Conservation (phyloP, 2,329 filamentous ascomycete species). For the Lachnellula willkommii region DNA sequence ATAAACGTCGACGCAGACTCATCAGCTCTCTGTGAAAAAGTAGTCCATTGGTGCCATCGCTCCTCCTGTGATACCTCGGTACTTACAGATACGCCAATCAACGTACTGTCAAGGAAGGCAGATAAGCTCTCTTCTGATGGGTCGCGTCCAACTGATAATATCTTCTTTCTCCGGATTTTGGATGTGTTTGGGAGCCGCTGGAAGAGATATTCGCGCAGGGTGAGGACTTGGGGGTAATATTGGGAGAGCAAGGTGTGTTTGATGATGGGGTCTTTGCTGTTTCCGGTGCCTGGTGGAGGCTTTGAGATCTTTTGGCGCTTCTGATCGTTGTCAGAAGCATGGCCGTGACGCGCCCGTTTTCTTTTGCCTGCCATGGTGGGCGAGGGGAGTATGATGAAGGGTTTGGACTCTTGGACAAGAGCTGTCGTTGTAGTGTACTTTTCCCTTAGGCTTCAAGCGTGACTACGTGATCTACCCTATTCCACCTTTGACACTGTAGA, state of each 20-base stretch:
- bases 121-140: conserved; percentile 12
- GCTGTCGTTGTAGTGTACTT: too few species aligned
- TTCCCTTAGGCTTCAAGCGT: too few species aligned
- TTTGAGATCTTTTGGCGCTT: conserved; percentile 25
- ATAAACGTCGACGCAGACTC: conserved; percentile 50
- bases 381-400: not conserved
- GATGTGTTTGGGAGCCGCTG: conserved; percentile 61
- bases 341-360: conserved; percentile 32
- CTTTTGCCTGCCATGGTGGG: conserved; percentile 38
- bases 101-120: conserved; percentile 28
- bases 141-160: conserved; percentile 37
- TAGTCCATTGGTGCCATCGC: conserved; percentile 51
- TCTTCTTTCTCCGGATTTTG: conserved; percentile 54
- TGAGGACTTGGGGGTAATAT: conserved; percentile 62
- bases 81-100: conserved; percentile 25
- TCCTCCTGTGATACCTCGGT: conserved; percentile 27
- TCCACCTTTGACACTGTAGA: too few species aligned
- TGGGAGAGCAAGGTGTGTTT: conserved; percentile 61
- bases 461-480: too few species aligned
- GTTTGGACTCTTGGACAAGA: not conserved
- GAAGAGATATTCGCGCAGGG: conserved; percentile 67
- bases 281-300: not conserved
- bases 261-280: conserved; percentile 23
- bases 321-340: conserved; percentile 18
- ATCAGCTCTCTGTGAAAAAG: conserved; percentile 61